Base-by-base conservation (phyloP, 495 filamentous ascomycete species). In the Diplogelasinospora grovesii region DNA sequence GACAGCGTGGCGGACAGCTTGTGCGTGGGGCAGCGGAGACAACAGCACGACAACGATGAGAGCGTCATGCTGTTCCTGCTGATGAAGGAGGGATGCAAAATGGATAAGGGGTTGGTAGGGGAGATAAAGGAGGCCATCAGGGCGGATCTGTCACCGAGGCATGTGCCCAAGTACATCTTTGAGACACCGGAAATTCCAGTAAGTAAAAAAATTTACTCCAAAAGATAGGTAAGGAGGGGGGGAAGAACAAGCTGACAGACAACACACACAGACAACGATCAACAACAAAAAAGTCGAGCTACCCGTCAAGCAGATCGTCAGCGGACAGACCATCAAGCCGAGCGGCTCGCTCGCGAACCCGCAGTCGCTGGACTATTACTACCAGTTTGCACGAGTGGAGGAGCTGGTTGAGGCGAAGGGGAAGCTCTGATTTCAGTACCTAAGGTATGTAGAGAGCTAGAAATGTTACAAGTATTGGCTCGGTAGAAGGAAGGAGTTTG, bases 261-360 rank as follows among this genome's bases (percentile, higher is more conserved):
- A n/a, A n/a, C n/a, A n/a, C n/a, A n/a, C 27, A 14, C 48, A 86
- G 81, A 83, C 78, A 1, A 89, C 86, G 5, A 78, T 92, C 39
- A 92, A 89, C 58, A 56, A 83, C 14, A 92, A 89, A 56, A 92
- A 92, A 59, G 85, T 92, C 15, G 86, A 92, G 53, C 54, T 92
- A 8, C 84, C 86, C 2, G 82, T 92, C 18, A 92, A 89, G 67
- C 82, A 86, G 61, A 88, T 89, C 40, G 79, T 92, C 1, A 85
- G 76, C 0, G 86, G 86, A 0, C 75, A 78, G 45, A 72, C 64
- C 41, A 77, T 92, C 59, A 84, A 83, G 64, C 76, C 85, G 0
- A 83, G 78, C 38, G 83, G 82, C 8, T 89, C 86, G 11, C 59
- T 92, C 47, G 69, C 84, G 18, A 92, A 92, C 53, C 83, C 83